Evolutionary conservation across 768 basidiomycete genomes (phyloP).

Genomic region (Panus rudis): DNA sequence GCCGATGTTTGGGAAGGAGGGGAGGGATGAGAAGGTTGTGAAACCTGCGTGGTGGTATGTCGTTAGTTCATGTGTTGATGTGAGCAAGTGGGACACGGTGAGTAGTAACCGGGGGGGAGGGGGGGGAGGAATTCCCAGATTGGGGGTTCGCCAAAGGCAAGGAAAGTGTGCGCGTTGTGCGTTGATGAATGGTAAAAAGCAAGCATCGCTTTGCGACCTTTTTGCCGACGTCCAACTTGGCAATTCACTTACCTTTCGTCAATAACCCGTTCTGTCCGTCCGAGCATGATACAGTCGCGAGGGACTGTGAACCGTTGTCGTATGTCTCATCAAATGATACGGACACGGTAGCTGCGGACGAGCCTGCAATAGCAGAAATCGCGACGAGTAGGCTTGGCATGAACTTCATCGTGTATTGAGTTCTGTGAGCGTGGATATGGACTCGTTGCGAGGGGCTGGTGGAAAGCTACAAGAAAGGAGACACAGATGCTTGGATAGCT

Average conservation of each 20-base stretch:
- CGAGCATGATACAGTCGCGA: constrained; percentile 42
- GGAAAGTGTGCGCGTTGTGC: too few species aligned
- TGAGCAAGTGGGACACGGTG: constrained; percentile 2
- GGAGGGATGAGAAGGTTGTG: constrained; percentile 44
- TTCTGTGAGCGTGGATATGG: background rate
- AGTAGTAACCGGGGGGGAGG: background rate
- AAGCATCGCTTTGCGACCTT: too few species aligned
- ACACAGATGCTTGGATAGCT: background rate
- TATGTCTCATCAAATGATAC: constrained; percentile 42
- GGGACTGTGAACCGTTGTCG: constrained; percentile 35
- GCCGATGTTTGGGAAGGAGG: constrained; percentile 54
- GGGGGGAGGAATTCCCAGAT: background rate
- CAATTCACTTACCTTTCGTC: constrained; percentile 17
- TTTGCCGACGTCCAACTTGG: too few species aligned
- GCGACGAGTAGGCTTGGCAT: constrained; percentile 15
- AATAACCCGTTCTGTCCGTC: constrained; percentile 46
- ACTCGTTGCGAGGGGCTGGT: background rate
- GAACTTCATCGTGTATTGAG: constrained; percentile 14
- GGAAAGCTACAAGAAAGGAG: too few species aligned
- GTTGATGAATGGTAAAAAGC: too few species aligned
- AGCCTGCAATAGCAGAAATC: constrained; percentile 16
- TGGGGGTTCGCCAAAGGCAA: too few species aligned
- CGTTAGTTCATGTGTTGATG: constrained; percentile 1
- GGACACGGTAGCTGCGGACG: constrained; percentile 11
- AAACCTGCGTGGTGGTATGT: constrained; percentile 22